Evolutionary conservation across 306 rosid genomes (phyloP), one percentile per base, ranked within the genome.

Genomic region (Pachyrhizus erosus): DNA sequence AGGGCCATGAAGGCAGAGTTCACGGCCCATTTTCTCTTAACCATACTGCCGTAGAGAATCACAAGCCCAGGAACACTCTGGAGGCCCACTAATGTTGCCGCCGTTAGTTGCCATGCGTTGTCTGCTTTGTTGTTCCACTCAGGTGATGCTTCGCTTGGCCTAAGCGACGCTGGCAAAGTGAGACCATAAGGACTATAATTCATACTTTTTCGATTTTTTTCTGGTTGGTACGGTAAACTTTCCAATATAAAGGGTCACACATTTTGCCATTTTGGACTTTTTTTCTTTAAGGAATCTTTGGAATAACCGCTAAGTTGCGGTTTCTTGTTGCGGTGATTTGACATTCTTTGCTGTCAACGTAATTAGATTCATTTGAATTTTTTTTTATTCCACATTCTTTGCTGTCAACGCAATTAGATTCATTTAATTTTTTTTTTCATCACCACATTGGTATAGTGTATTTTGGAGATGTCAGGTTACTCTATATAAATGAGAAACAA

Each of bases 1-100:
- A 91, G 85, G 57, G 90, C 94, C 98, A 89, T 91, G 82, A 91
- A 91, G 0, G 93, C 91, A 0, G 93, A 91, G 71, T 93, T 93
- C 33, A 91, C 89, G 1, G 91, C 94, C 96, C 96, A 90, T 86
- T 91, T 91, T 21, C 82, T 83, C 81, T 93, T 91, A 27, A 93
- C 96, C 89, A 93, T 86, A 82, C 91, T 85, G 0, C 97, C 92
- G 5, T 89, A 90, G 1, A 91, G 90, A 0, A 93, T 86, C 0
- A 91, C 88, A 1, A 93, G 94, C 37, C 92, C 93, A 0, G 91
- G 91, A 37, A 93, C 89, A 5, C 89, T 93, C 18, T 91, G 92
- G 9, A 90, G 84, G 84, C 90, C 90, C 27, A 91, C 98, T 86
- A 91, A 31, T 7, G 88, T 87, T 15, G 97, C 84, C 20, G 93